Conservation (phyloP, 345 rosid species). For the Aegle marmelos region DNA sequence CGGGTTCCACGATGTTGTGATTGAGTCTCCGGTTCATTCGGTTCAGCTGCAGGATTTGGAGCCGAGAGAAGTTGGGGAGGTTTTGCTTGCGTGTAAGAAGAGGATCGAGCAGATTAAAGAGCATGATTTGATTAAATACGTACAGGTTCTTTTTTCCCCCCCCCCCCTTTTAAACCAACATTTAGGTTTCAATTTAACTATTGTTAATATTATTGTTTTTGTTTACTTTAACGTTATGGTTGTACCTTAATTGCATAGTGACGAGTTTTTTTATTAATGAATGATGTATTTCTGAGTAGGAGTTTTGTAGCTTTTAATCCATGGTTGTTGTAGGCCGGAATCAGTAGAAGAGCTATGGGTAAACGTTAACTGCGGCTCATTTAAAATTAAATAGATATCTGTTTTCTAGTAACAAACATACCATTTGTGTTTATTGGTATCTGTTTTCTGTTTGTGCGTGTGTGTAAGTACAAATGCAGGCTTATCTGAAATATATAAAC, state of each 20-base stretch:
- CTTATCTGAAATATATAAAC: not conserved
- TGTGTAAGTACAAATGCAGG: not conserved
- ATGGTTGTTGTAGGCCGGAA: not conserved
- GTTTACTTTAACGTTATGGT: not conserved
- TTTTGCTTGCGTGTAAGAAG: constrained; percentile 61
- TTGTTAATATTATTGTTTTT: too few relatives aligned
- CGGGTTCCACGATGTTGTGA: constrained; percentile 89
- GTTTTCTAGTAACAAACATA: not conserved
- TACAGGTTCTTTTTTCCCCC: constrained; percentile 40
- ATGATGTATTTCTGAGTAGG: not conserved
- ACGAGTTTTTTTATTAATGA: not conserved
- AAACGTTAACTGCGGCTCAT: not conserved
- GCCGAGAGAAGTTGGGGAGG: constrained; percentile 54
- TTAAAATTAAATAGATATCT: not conserved
- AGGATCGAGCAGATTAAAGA: constrained; percentile 63
- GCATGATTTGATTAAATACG: constrained; percentile 55
- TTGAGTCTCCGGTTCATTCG: constrained; percentile 75
- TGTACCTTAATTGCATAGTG: not conserved
- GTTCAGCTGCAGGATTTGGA: constrained; percentile 54
- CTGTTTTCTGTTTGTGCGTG: not conserved
- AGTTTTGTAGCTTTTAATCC: not conserved
- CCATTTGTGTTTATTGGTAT: too few relatives aligned
- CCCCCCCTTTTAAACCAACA: too few relatives aligned
- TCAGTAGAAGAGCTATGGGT: not conserved
- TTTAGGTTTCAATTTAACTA: not conserved